These are phyloP conservation scores for Carex arenaria DNA, from an alignment of 202 grass and related monocot species.

Conservation along the genomic window DNA sequence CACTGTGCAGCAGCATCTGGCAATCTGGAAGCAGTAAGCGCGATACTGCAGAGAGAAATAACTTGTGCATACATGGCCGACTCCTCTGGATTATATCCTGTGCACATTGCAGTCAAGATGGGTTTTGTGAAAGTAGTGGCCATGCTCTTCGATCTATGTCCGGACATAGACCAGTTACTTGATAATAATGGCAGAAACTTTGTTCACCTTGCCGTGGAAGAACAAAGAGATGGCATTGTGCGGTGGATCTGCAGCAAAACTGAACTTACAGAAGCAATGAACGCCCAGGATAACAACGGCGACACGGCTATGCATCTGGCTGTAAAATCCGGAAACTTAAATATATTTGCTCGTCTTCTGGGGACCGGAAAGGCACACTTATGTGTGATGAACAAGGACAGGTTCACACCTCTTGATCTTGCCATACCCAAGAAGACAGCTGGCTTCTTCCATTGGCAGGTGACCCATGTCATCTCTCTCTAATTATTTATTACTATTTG, in stretches of 20 bases:
- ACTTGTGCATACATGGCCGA: slow-evolving; percentile 42
- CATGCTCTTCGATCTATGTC: slow-evolving; percentile 39
- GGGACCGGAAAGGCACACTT: slow-evolving; percentile 28
- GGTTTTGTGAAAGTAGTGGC: slow-evolving; percentile 25
- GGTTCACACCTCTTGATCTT: slow-evolving; percentile 51
- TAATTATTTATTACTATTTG: background rate
- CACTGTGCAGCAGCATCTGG: slow-evolving; percentile 46
- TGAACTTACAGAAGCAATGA: slow-evolving; percentile 43
- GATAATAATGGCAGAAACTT: slow-evolving; percentile 65
- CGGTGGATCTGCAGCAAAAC: slow-evolving; percentile 31
- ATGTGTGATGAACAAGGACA: slow-evolving; percentile 45
- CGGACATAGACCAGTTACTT: slow-evolving; percentile 37
- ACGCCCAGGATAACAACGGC: slow-evolving; percentile 50
- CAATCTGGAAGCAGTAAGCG: slow-evolving; percentile 28
- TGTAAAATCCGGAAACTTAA: slow-evolving; percentile 34
- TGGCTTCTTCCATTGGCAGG: background rate
- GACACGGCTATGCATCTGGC: slow-evolving; percentile 62
- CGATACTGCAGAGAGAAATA: slow-evolving; percentile 37
- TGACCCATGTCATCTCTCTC: background rate
- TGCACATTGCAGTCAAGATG: slow-evolving; percentile 50
- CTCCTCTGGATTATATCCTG: slow-evolving; percentile 52
- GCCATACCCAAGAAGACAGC: background rate
- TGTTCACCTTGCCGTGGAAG: slow-evolving; percentile 49
- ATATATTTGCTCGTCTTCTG: slow-evolving; percentile 46
- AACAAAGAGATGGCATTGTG: slow-evolving; percentile 41